Evolutionary conservation across 139 green algal species (phyloP).

Genomic region (Chlamydomonas sphaeroides): DNA sequence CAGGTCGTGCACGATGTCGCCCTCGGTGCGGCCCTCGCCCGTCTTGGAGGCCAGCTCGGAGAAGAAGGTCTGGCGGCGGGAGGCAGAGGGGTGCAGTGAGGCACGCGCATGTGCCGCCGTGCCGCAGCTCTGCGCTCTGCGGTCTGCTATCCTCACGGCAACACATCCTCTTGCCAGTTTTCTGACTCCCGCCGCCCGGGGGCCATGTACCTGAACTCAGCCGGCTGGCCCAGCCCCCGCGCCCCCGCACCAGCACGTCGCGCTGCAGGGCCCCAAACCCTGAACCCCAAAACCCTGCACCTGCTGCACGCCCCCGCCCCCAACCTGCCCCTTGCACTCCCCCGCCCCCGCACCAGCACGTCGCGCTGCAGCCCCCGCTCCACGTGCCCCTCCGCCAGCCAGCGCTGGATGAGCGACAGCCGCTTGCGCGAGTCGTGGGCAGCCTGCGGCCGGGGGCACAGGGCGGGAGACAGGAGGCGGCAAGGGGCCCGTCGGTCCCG

Average conservation of each 20-base stretch:
- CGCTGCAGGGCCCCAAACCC: not conserved
- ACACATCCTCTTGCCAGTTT: too few relatives aligned
- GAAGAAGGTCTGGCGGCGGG: conserved; percentile 9
- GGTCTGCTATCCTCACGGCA: too few relatives aligned
- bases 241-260: not conserved
- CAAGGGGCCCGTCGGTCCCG: too few relatives aligned
- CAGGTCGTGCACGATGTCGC: conserved; percentile 35
- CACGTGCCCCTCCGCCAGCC: conserved; percentile 1
- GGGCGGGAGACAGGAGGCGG: too few relatives aligned
- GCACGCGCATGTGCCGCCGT: too few relatives aligned
- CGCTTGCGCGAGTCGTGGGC: not conserved
- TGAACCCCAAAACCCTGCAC: too few relatives aligned
- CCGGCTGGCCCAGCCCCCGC: too few relatives aligned
- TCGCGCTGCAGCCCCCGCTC: not conserved
- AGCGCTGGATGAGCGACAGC: conserved; percentile 6
- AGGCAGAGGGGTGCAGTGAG: not conserved
- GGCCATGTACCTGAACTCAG: too few relatives aligned
- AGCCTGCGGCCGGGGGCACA: not conserved
- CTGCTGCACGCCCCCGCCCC: not conserved
- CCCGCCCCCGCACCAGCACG: not conserved
- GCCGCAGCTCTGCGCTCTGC: too few relatives aligned
- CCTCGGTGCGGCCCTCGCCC: conserved; percentile 1
- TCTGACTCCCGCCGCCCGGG: too few relatives aligned
- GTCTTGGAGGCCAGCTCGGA: not conserved
- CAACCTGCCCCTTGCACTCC: not conserved